Conservation (phyloP, 176 grass and related monocot genomes). For the Triticum timopheevii region DNA sequence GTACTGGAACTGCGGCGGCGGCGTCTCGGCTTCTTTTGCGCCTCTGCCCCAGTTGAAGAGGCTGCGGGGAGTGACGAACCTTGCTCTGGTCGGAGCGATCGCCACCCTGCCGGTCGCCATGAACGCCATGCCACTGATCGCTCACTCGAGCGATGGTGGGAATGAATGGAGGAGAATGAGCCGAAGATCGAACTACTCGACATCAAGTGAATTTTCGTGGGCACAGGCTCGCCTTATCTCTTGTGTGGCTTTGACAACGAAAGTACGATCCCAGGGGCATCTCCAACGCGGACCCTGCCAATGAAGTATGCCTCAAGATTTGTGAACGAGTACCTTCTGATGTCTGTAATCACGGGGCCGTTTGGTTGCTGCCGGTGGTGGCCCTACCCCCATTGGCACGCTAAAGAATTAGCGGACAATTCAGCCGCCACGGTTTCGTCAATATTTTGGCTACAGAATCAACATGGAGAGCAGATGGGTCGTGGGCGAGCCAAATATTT, state of each 20-base stretch:
- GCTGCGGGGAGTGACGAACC: constrained; percentile 46
- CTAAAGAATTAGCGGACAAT: no score
- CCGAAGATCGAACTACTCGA: neutral
- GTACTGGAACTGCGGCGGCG: constrained; percentile 41
- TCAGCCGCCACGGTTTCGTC: no score
- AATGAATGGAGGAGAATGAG: neutral
- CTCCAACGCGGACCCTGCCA: no score
- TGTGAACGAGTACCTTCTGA: no score
- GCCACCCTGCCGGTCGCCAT: constrained; percentile 22
- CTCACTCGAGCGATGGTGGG: neutral
- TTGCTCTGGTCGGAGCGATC: constrained; percentile 22
- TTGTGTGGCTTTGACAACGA: neutral
- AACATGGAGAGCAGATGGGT: no score
- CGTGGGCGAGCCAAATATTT: no score
- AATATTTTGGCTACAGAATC: no score
- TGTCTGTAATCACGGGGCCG: no score
- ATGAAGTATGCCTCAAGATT: no score
- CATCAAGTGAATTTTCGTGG: neutral
- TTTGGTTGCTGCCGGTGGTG: no score
- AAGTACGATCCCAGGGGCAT: no score
- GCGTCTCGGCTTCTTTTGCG: constrained; percentile 27
- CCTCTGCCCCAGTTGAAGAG: constrained; percentile 69
- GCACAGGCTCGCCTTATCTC: constrained; percentile 14
- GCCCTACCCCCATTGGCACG: no score
- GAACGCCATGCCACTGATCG: neutral